These are phyloP conservation scores for Monosporascus sp. DNA, from an alignment of 2,329 filamentous ascomycete species.

Conservation along the genomic window DNA sequence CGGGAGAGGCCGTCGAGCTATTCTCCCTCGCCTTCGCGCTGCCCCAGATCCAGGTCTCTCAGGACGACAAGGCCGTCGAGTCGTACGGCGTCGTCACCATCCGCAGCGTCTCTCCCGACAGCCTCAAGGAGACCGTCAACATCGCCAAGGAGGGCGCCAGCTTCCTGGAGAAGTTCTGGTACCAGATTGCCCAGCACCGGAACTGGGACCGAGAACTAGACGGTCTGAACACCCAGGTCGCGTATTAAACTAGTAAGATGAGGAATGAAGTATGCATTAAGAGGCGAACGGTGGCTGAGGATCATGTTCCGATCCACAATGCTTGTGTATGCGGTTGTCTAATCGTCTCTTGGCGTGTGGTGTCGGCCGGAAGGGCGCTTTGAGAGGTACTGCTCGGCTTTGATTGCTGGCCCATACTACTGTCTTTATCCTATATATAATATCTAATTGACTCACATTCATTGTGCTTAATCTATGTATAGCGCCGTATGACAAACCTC, in stretches of 20 bases:
- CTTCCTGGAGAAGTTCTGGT: conserved; percentile 68
- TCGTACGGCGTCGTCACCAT: conserved; percentile 76
- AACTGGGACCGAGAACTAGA: conserved; percentile 71
- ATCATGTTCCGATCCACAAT: too few species aligned
- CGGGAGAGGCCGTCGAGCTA: conserved; percentile 64
- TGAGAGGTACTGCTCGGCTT: too few species aligned
- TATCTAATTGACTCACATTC: too few species aligned
- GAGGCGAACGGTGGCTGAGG: too few species aligned
- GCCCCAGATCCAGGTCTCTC: conserved; percentile 36
- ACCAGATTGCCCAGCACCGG: conserved; percentile 64
- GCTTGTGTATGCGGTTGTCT: too few species aligned
- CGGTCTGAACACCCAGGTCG: conserved; percentile 60
- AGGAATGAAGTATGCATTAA: too few species aligned
- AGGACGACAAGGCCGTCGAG: conserved; percentile 48
- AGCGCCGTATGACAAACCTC: too few species aligned
- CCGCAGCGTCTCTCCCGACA: conserved; percentile 44
- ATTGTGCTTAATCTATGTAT: too few species aligned
- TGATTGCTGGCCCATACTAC: too few species aligned
- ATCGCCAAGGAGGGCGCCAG: conserved; percentile 63
- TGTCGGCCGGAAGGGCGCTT: too few species aligned
- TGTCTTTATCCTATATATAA: too few species aligned
- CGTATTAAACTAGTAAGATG: conserved; percentile 47
- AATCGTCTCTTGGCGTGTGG: too few species aligned
- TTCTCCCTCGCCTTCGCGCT: conserved; percentile 45
- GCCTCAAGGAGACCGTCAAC: conserved; percentile 54